Evolutionary conservation across 2,329 filamentous ascomycete species (phyloP).

Genomic region (Aspergillus ochraceoroseus): DNA sequence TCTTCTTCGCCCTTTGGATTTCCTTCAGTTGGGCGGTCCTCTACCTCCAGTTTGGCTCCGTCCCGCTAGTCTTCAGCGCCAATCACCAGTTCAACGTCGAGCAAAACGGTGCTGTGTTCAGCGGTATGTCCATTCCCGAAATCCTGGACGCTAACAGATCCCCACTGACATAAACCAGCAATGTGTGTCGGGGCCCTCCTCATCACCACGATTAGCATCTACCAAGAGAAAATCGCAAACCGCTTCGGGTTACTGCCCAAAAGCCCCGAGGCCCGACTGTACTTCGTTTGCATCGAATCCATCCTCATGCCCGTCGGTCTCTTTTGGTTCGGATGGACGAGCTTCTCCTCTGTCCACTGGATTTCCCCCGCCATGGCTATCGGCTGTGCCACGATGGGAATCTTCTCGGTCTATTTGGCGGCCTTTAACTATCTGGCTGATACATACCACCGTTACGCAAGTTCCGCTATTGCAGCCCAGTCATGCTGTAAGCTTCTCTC

Average conservation of each 20-base stretch:
- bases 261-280: conserved; percentile 71
- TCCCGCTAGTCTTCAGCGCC: conserved; percentile 69
- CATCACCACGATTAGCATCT: conserved; percentile 64
- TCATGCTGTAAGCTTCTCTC: conserved; percentile 59
- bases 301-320: conserved; percentile 71
- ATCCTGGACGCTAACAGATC: no score
- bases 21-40: conserved; percentile 85
- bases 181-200: conserved; percentile 64
- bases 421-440: conserved; percentile 90
- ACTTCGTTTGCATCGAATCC: conserved; percentile 74
- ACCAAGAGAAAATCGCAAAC: conserved; percentile 63
- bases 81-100: conserved; percentile 64
- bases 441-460: conserved; percentile 75
- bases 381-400: conserved; percentile 70
- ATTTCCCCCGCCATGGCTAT: conserved; percentile 66
- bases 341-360: conserved; percentile 61
- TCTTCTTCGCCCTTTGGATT: conserved; percentile 80
- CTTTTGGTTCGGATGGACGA: conserved; percentile 74
- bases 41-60: conserved; percentile 75
- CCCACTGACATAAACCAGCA: conserved; percentile 37
- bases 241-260: conserved; percentile 44
- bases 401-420: conserved; percentile 76
- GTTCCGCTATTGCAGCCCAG: conserved; percentile 77
- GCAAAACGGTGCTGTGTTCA: conserved; percentile 67
- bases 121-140: conserved; percentile 31